A percentile compares a stretch with the other conserved stretches of the same genome.
phyloP scores from a whole-genome alignment of 139 green algal genomes.

The Deuterostichococcus epilithicus region DNA sequence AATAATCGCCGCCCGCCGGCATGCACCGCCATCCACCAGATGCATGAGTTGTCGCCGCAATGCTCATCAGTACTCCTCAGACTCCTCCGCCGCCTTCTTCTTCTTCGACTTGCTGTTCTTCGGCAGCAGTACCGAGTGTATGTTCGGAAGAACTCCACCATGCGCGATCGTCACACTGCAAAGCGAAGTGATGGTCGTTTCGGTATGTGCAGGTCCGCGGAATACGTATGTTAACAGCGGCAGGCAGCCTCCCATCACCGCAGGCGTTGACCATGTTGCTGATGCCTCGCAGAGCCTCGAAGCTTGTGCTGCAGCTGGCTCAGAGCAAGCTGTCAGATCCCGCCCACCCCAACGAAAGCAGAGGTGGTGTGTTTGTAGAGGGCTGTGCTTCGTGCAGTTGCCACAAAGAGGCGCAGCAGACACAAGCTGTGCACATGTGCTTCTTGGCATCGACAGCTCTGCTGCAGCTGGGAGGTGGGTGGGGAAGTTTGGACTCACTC shows the following conservation, averaged over 20 bases:
- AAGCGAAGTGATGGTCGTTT: constrained; percentile 22
- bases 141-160: constrained; percentile 83
- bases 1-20: background rate
- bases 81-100: constrained; percentile 22
- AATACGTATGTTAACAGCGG: too few relatives aligned
- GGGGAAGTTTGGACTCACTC: background rate
- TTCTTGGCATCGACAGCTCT: background rate
- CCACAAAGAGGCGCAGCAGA: too few relatives aligned
- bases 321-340: too few relatives aligned
- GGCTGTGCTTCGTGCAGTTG: too few relatives aligned
- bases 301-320: too few relatives aligned
- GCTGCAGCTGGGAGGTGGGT: background rate
- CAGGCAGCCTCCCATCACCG: too few relatives aligned
- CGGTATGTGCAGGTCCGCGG: too few relatives aligned
- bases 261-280: too few relatives aligned
- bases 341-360: too few relatives aligned
- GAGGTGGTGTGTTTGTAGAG: too few relatives aligned
- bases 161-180: constrained; percentile 68
- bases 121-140: constrained; percentile 78
- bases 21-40: too few relatives aligned
- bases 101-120: constrained; percentile 59
- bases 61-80: background rate
- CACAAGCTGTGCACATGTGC: background rate
- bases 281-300: too few relatives aligned
- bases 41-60: background rate